phyloP scores from a whole-genome alignment of 768 basidiomycete genomes.

The Cyclocybe cylindracea region DNA sequence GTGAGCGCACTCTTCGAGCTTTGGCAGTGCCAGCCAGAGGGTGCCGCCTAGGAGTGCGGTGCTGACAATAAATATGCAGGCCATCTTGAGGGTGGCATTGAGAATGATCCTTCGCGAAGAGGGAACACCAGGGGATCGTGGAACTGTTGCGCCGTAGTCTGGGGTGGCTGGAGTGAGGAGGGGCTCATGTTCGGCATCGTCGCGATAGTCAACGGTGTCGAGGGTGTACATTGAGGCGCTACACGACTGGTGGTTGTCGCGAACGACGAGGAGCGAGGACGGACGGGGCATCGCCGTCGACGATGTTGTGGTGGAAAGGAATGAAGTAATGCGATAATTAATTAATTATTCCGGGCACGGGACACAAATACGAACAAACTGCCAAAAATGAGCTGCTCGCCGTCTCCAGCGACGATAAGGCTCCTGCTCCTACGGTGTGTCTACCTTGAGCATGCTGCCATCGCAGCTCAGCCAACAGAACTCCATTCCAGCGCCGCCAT shows the following conservation, averaged over 20 bases:
- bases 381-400: slow-evolving; percentile 21
- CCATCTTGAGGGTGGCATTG: slow-evolving; percentile 84
- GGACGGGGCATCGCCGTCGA: no score
- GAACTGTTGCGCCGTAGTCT: slow-evolving; percentile 55
- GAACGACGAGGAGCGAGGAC: no score
- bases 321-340: slow-evolving; percentile 14
- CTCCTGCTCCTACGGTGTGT: slow-evolving; percentile 7
- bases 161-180: slow-evolving; percentile 45
- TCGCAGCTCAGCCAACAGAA: slow-evolving; percentile 31
- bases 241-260: slow-evolving; percentile 6
- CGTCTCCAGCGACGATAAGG: slow-evolving; percentile 34
- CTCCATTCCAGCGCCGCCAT: slow-evolving; percentile 38
- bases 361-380: slow-evolving; percentile 30
- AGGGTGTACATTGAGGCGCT: slow-evolving; percentile 60
- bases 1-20: slow-evolving; percentile 68
- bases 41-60: slow-evolving; percentile 70
- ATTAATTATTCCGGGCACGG: slow-evolving; percentile 30
- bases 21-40: slow-evolving; percentile 81
- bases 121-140: slow-evolving; percentile 36
- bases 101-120: slow-evolving; percentile 65
- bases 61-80: slow-evolving; percentile 70
- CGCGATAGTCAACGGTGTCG: slow-evolving; percentile 47
- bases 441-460: slow-evolving; percentile 34
- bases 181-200: slow-evolving; percentile 30
- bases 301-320: background rate